A percentile compares a stretch with the other conserved stretches of the same genome.
Conservation (phyloP, 2,329 filamentous ascomycete species). For the Fusarium pilosicola region DNA sequence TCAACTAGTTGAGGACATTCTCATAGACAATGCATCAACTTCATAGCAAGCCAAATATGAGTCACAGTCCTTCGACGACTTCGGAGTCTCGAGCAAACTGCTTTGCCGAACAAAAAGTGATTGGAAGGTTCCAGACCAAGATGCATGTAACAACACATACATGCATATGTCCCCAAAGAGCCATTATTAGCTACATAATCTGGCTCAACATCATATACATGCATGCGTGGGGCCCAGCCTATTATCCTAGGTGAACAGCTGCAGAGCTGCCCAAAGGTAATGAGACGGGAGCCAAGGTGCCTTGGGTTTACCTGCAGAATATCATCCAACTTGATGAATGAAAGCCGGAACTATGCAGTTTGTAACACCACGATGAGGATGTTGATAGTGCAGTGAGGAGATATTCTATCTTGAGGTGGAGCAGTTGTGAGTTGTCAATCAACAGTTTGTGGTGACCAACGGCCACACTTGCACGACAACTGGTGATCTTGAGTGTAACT, state of each 20-base stretch:
- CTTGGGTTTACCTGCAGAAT: constrained; percentile 14
- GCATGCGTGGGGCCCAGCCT: constrained; percentile 1
- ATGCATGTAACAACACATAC: constrained; percentile 17
- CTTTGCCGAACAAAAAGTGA: background rate
- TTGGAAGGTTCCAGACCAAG: constrained; percentile 1
- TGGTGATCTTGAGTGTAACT: background rate
- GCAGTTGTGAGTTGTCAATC: background rate
- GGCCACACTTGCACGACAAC: background rate
- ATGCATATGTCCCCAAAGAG: constrained; percentile 10
- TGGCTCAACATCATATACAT: constrained; percentile 10
- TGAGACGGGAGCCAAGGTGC: background rate
- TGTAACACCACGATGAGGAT: background rate
- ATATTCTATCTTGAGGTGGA: background rate
- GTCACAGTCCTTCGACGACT: constrained; percentile 6
- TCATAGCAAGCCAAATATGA: background rate
- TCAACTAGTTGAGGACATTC: background rate
- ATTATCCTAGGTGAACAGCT: constrained; percentile 8
- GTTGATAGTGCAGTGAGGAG: background rate
- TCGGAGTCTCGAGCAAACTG: background rate
- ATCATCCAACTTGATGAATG: background rate
- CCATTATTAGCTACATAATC: background rate
- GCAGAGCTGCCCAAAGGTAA: constrained; percentile 22
- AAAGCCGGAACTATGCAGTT: background rate
- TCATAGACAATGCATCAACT: background rate
- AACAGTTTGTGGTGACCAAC: background rate